phyloP scores from a whole-genome alignment of 257 asterid species.

The Lycium barbarum region DNA sequence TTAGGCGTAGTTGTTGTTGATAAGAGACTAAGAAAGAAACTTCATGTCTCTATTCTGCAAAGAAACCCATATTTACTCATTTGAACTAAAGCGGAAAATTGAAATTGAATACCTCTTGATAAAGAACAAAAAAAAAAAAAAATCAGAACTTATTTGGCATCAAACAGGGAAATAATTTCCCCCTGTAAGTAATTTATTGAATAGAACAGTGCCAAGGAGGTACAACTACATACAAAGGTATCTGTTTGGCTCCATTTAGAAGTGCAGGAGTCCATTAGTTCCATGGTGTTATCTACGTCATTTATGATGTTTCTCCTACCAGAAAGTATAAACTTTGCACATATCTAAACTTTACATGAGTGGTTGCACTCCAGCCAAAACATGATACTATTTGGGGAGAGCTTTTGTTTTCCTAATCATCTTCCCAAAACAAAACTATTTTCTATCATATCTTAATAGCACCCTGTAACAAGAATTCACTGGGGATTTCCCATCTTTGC shows the following conservation, averaged over 20 bases:
- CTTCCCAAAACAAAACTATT: neutral
- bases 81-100: neutral
- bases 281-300: neutral
- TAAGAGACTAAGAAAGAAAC: neutral
- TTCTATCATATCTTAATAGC: neutral
- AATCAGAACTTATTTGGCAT: neutral
- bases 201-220: neutral
- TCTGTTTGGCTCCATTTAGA: neutral
- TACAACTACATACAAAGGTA: neutral
- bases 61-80: neutral
- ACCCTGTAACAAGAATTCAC: neutral
- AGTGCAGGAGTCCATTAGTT: neutral
- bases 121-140: neutral
- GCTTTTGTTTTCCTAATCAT: neutral
- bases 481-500: neutral
- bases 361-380: neutral
- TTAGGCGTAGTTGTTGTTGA: neutral
- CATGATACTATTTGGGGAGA: neutral
- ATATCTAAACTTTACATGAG: neutral
- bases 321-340: neutral
- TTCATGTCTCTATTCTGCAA: neutral
- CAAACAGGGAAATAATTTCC: neutral
- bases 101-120: neutral
- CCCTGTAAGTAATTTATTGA: neutral
- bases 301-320: neutral